Conservation (phyloP, 768 basidiomycete genomes). For the Sarcomyxa edulis region DNA sequence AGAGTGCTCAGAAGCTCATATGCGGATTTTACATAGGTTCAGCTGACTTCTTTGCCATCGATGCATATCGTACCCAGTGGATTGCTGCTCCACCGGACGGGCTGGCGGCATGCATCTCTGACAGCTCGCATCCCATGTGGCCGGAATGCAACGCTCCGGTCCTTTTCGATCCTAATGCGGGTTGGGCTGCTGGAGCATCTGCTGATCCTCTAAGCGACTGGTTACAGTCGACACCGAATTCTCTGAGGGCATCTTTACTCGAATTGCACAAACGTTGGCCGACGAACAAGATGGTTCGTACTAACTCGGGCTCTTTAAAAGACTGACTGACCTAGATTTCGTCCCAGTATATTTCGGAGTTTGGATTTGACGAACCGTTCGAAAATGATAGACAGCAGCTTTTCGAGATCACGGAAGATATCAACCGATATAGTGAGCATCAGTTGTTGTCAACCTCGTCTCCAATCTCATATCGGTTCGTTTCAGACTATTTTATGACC, state of each 20-base stretch:
- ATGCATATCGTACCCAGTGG: conserved; percentile 37
- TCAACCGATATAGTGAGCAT: conserved; percentile 35
- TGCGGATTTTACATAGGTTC: conserved; percentile 25
- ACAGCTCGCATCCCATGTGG: conserved; percentile 44
- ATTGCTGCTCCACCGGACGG: conserved; percentile 38
- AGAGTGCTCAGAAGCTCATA: no score
- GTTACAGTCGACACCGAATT: conserved; percentile 40
- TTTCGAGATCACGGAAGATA: conserved; percentile 40
- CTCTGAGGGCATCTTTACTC: conserved; percentile 26
- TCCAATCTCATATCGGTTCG: background rate
- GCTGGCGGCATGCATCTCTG: conserved; percentile 35
- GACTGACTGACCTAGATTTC: background rate
- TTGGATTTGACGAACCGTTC: conserved; percentile 47
- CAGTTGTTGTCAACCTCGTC: background rate
- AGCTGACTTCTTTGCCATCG: conserved; percentile 51
- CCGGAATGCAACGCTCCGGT: conserved; percentile 38
- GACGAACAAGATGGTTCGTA: conserved; percentile 36
- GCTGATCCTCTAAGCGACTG: conserved; percentile 38
- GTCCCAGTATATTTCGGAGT: conserved; percentile 40
- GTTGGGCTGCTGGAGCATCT: conserved; percentile 42
- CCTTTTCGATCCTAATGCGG: conserved; percentile 35
- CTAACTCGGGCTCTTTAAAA: background rate
- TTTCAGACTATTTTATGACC: conserved; percentile 40
- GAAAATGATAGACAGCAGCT: conserved; percentile 36
- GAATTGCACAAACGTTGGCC: conserved; percentile 36